Evolutionary conservation across 1,284 basidiomycete genomes (phyloP), one percentile per base, ranked within the genome.

Genomic region (Fomitopsis palustris): DNA sequence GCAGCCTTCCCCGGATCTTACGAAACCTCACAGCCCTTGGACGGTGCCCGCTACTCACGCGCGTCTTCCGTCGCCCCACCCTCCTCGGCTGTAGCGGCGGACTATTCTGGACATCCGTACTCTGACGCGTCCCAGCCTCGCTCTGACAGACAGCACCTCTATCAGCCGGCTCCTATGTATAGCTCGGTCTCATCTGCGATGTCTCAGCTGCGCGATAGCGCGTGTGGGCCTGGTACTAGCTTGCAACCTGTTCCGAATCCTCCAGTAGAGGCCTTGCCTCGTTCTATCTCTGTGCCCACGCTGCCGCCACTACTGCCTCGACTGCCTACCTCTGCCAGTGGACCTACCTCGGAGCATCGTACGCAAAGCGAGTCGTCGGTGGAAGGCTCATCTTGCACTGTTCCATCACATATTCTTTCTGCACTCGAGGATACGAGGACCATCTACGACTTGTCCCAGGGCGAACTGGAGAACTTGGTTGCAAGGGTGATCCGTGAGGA

Each of bases 401-500:
- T 43, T 49, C n/a, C 35, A 14, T 29, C 47, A 14, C 53, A 49
- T 17, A 49, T 61, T 39, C 29, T 62, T 0, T 54, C 58, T 7
- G 53, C 61, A 2, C 61, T 72, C 16, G 56, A 58, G 8, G 61
- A 68, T 38, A 56, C 59, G 8, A 55, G 63, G 0, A 54, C 64
- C 1, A 56, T 75, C 14, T 70, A 72, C 43, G 58, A 64, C 21
- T 64, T 75, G 3, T 53, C 72, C 14, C 60, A 54, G 10, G 60
- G 58, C 1, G 72, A 74, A 4, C 62, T 75, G n/a, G 73, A 75
- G 60, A 54, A 41, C 8, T 60, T 75, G 12, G 68, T 75, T 7
- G 69, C 69, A 1, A 52, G 19, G 31, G 62, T 27, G 27, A 29
- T 53, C 4, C 43, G 55, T 42, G 49, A 52, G 19, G 33, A 52